phyloP scores from a whole-genome alignment of 2,329 filamentous ascomycete species.

The Diaporthe aspalathi region DNA sequence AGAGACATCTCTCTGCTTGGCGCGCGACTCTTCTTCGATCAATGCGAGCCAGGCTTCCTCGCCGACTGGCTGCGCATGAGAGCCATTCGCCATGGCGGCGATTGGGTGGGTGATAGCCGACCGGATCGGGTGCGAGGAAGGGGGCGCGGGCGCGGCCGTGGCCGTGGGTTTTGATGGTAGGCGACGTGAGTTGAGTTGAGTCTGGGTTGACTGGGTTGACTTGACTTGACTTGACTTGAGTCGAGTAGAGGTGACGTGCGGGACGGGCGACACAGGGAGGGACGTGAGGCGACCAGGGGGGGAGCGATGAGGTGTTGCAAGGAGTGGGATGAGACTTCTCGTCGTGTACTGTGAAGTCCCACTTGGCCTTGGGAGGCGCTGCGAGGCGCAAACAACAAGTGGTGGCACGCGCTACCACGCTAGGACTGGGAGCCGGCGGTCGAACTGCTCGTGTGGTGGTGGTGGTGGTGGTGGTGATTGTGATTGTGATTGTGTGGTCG shows the following conservation, averaged over 20 bases:
- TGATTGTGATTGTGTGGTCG: conserved; percentile 7
- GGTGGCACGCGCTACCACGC: conserved; percentile 15
- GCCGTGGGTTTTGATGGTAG: not conserved
- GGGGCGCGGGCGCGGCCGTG: not conserved
- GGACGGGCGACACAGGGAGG: not conserved
- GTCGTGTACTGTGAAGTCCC: conserved; percentile 32
- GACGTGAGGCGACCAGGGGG: conserved; percentile 4
- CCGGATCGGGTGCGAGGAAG: conserved; percentile 12
- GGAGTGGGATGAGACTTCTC: conserved; percentile 32
- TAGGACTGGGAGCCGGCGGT: conserved; percentile 2
- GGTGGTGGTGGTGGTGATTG: not conserved
- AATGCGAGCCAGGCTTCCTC: conserved; percentile 84
- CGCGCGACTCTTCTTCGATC: conserved; percentile 75
- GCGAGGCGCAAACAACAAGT: conserved; percentile 22
- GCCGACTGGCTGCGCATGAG: conserved; percentile 66
- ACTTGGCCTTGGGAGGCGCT: conserved; percentile 18
- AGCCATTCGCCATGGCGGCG: conserved; percentile 53
- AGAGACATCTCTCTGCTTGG: conserved; percentile 69
- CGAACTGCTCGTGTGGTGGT: not conserved
- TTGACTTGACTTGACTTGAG: conserved; percentile 12
- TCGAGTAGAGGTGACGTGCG: conserved; percentile 9
- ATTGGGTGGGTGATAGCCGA: not conserved
- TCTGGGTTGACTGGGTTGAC: not conserved
- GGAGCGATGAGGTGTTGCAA: conserved; percentile 4
- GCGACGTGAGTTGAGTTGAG: not conserved